Conservation (phyloP, 495 filamentous ascomycete species). For the Trichoderma erinaceum region DNA sequence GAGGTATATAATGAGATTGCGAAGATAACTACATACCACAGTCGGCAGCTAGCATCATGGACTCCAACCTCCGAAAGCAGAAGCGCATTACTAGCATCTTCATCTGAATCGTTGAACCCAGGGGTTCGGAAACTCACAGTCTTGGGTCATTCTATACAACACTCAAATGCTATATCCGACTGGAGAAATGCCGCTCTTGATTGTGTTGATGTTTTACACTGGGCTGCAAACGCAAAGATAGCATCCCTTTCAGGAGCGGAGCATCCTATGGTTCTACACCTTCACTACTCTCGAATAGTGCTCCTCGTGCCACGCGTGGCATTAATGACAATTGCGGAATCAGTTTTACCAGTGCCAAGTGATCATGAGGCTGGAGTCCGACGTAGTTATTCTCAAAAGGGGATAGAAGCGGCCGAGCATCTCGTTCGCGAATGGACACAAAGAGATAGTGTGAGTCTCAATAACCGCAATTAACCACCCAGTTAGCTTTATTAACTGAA, state of each 20-base stretch:
- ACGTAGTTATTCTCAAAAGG: not conserved
- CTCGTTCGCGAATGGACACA: not conserved
- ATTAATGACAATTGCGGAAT: conserved; percentile 24
- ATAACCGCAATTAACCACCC: not conserved
- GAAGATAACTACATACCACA: not conserved
- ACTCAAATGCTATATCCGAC: conserved; percentile 25
- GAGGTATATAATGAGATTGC: not conserved
- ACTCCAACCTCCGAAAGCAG: not conserved
- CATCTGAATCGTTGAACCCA: not conserved
- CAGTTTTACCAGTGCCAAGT: not conserved
- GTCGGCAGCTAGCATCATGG: not conserved
- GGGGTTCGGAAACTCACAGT: not conserved
- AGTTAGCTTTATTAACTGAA: not conserved
- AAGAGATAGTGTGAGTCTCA: not conserved
- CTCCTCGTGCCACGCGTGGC: conserved; percentile 27
- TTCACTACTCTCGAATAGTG: conserved; percentile 43
- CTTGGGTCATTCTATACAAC: not conserved
- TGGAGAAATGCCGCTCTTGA: conserved; percentile 54
- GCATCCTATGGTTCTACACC: conserved; percentile 46
- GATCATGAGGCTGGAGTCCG: not conserved
- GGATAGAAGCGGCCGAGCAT: not conserved
- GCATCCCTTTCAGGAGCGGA: conserved; percentile 42
- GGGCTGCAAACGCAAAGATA: conserved; percentile 45
- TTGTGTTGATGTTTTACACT: conserved; percentile 50
- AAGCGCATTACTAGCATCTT: not conserved